Conservation (phyloP, 2,329 filamentous ascomycete species). For the Aureobasidium sp. region DNA sequence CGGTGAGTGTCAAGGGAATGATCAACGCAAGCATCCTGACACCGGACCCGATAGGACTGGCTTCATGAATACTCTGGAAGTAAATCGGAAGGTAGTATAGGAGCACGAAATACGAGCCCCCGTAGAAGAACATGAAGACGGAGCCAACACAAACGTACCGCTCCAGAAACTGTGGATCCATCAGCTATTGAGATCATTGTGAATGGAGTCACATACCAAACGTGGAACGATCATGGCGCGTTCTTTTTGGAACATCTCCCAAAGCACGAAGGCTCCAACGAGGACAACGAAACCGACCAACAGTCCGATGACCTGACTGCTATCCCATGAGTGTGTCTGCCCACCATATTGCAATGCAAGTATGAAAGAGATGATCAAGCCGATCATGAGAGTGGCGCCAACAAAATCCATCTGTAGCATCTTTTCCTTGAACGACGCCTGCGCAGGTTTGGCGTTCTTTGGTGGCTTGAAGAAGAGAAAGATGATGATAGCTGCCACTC, state of each 20-base stretch:
- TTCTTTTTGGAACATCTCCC: background rate
- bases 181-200: background rate
- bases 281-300: constrained; percentile 35
- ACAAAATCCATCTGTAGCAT: background rate
- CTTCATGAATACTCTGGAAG: constrained; percentile 43
- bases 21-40: background rate
- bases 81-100: constrained; percentile 39
- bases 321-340: constrained; percentile 28
- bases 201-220: background rate
- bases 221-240: constrained; percentile 9
- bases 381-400: background rate
- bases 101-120: constrained; percentile 36
- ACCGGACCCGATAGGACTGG: constrained; percentile 22
- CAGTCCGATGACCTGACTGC: constrained; percentile 34
- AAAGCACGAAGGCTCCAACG: background rate
- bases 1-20: background rate
- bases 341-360: constrained; percentile 41
- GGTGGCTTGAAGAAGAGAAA: constrained; percentile 25
- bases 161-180: background rate
- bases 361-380: constrained; percentile 27
- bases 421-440: constrained; percentile 22
- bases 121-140: constrained; percentile 31
- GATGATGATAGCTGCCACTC: constrained; percentile 18
- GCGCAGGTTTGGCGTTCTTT: constrained; percentile 26
- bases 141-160: background rate